Evolutionary conservation across 202 grass and related monocot species (phyloP), one percentile per base, ranked within the genome.

Genomic region (Cymbopogon flexuosus): DNA sequence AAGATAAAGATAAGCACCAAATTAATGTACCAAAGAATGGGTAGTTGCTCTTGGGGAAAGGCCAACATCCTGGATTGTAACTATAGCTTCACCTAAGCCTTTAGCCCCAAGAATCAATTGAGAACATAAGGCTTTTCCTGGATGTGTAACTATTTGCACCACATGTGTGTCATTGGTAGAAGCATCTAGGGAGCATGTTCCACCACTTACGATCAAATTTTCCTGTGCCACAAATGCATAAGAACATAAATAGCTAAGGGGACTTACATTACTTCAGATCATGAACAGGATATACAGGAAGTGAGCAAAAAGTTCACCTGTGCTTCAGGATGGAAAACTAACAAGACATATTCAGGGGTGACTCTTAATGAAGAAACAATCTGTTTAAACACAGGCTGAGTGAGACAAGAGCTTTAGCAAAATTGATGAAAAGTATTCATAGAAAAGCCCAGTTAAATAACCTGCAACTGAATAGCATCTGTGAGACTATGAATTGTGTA

Each of bases 161-260:
- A 94, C 90, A 47, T 75, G 88, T 65, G 90, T 94, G 69, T 97
- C 90, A 92, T 97, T 97, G 65, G 86, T 89, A 85, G 85, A 84
- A 71, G 94, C 94, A 78, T 97, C 90, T 72, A 97, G 81, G 68
- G 85, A 97, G 80, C 94, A 94, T 34, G 94, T 97, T 40, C 94
- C 94, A 59, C 94, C 94, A 84, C 83, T 93, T 57, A 97, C 81
- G 81, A 82, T 78, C 67, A 97, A 89, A 80, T 61, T 97, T 72
- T 89, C 89, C 94, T 97, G 83, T 57, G 73, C 63, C 81, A 80
- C 24, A 77, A 40, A 88, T 81, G 66, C 36, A 81, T 81, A n/a
- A 83, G 47, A 79, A 41, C 16, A 59, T 33, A 60, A 72, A 83
- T 62, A 84, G 36, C 40, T 41, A 57, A 75, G 76, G 45, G 14